Conservation (phyloP, 257 asterid species). For the Lithospermum erythrorhizon region DNA sequence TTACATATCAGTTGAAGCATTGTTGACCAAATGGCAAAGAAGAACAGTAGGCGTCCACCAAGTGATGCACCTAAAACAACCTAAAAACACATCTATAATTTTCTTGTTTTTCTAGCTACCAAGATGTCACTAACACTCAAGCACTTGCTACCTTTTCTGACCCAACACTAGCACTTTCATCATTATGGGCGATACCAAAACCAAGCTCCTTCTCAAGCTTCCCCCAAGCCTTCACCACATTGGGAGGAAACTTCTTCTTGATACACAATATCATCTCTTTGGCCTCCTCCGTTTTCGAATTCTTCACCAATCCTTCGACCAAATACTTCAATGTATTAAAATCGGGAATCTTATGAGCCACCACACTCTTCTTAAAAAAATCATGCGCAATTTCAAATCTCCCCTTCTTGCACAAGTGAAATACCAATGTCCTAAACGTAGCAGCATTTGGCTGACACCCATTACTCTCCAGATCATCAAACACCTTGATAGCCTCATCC, state of each 20-base stretch:
- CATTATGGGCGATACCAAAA: constrained; percentile 18
- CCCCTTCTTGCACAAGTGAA: constrained; percentile 42
- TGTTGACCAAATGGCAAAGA: constrained; percentile 3
- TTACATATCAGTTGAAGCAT: neutral
- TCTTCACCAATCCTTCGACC: constrained; percentile 44
- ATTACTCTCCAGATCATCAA: constrained; percentile 35
- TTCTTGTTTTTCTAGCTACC: constrained; percentile 5
- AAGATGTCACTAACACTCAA: constrained; percentile 16
- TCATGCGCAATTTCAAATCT: constrained; percentile 43
- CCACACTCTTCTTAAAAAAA: constrained; percentile 61
- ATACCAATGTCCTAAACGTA: constrained; percentile 56
- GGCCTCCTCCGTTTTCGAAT: constrained; percentile 35
- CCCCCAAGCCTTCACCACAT: constrained; percentile 54
- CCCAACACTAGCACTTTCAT: constrained; percentile 16
- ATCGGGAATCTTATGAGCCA: constrained; percentile 53
- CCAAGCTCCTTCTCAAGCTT: constrained; percentile 48
- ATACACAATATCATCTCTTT: constrained; percentile 48
- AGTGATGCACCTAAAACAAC: neutral
- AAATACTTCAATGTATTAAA: constrained; percentile 60
- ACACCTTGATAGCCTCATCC: constrained; percentile 64
- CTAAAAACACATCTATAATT: constrained; percentile 3
- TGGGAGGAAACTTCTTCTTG: constrained; percentile 59
- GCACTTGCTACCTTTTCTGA: constrained; percentile 9
- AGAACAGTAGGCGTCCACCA: constrained; percentile 1
- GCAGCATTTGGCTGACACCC: constrained; percentile 50